Evolutionary conservation across 768 basidiomycete species (phyloP).

Genomic region (Lepiota brunneoincarnata): DNA sequence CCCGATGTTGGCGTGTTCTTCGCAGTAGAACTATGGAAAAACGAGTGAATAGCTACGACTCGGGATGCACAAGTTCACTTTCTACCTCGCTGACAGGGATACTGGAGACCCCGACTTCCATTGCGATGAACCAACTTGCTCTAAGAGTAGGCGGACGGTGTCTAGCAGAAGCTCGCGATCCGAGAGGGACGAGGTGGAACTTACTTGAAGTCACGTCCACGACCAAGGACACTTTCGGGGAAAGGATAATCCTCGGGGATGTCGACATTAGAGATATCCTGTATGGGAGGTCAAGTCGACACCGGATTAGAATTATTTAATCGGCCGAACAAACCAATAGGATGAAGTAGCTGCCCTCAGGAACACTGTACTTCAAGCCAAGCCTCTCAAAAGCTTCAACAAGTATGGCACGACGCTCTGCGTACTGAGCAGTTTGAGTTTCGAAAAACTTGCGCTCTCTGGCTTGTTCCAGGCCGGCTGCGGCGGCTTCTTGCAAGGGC

Average conservation of each 20-base stretch:
- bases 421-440: conserved; percentile 72
- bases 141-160: conserved; percentile 33
- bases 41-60: conserved; percentile 11
- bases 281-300: not conserved
- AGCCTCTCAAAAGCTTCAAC: conserved; percentile 76
- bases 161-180: not conserved
- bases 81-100: conserved; percentile 94
- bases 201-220: conserved; percentile 87
- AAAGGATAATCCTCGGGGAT: conserved; percentile 85
- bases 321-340: conserved; percentile 57
- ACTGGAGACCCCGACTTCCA: conserved; percentile 86
- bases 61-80: conserved; percentile 1
- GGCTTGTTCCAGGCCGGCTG: conserved; percentile 84
- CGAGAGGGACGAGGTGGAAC: not conserved
- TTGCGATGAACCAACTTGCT: conserved; percentile 94
- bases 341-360: conserved; percentile 91
- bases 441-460: conserved; percentile 72
- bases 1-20: conserved; percentile 81
- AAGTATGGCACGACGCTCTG: conserved; percentile 75
- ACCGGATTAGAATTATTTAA: not conserved
- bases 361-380: conserved; percentile 82
- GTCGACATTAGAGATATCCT: conserved; percentile 75
- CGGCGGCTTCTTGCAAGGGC: conserved; percentile 92
- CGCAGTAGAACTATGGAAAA: conserved; percentile 77
- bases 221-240: conserved; percentile 68